phyloP scores from a whole-genome alignment of 805 yeast species.

The Schwanniomyces sp. region DNA sequence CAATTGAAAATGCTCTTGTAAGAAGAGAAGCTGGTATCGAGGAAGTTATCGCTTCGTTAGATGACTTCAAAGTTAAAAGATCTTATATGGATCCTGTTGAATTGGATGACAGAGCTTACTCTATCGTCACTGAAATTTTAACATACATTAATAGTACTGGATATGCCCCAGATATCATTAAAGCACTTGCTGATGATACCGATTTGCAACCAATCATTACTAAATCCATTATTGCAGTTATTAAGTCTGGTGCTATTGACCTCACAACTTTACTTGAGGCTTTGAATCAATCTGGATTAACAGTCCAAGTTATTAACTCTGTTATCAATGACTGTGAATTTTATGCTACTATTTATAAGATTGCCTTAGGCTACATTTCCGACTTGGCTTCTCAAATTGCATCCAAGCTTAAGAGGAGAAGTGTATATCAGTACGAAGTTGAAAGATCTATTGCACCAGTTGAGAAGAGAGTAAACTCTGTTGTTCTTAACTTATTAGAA shows the following conservation, averaged over 20 bases:
- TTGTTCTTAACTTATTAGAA: conserved; percentile 38
- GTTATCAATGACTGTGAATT: conserved; percentile 38
- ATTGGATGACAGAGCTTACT: conserved; percentile 35
- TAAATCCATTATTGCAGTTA: conserved; percentile 23
- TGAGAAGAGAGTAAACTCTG: conserved; percentile 13
- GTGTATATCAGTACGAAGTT: neutral
- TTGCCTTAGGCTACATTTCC: conserved; percentile 30
- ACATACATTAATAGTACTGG: conserved; percentile 34
- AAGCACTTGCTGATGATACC: conserved; percentile 31
- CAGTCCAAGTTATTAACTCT: conserved; percentile 32
- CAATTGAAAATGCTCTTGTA: conserved; percentile 12
- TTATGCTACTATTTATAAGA: conserved; percentile 37
- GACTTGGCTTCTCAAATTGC: conserved; percentile 29
- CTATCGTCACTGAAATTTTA: conserved; percentile 42
- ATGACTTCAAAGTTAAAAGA: conserved; percentile 31
- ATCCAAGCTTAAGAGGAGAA: conserved; percentile 18
- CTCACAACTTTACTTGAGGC: conserved; percentile 38
- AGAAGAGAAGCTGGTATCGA: conserved; percentile 20
- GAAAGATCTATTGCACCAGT: conserved; percentile 3
- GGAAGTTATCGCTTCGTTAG: conserved; percentile 25
- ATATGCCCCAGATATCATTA: conserved; percentile 36
- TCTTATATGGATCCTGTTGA: conserved; percentile 19
- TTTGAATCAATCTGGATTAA: conserved; percentile 43
- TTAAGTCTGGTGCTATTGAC: conserved; percentile 32
- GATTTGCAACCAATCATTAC: conserved; percentile 29